Base-by-base conservation (phyloP, 768 basidiomycete species). In the Sistotremastrum niveocremeum region DNA sequence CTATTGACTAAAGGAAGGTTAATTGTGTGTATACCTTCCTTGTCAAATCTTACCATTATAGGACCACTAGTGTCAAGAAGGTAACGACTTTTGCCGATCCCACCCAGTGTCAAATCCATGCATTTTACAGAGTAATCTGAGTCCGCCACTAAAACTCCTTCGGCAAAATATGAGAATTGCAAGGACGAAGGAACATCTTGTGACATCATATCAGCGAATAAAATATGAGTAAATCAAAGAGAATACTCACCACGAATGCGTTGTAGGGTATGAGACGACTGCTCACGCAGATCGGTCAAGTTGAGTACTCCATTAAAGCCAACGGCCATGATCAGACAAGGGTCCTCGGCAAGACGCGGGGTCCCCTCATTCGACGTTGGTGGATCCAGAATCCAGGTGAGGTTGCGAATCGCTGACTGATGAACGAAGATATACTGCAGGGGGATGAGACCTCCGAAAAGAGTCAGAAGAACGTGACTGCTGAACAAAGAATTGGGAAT, bases 241-340 rank as follows among this genome's bases (percentile, higher is more conserved):
- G 12, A 4, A 9, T 28, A 40, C 52, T 36, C 34, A 77, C 87
- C 87, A 72, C 87, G 64, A 2, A 84, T 88, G 11, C 87, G 69
- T 55, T 85, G 85, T 62, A 88, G 71, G 28, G 80, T 71, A 37
- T 76, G 77, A 0, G 77, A 76, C 46, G 69, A 69, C 3, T 72
- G 71, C 9, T 88, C 82, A 3, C 85, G 70, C 37, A 89, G 73
- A 56, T 95, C 91, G 0, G 78, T 81, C 56, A 89, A 57, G 51
- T 77, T 76, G 39, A 81, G 74, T 47, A 77, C 67, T 2, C 89
- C 90, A 51, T 94, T 88, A 51, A 85, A 84, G 0, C 86, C 85
- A 0, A 79, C 82, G 51, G 79, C 83, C 5, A 77, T 74, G 45
- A 93, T 72, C 29, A 86, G 69, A 0, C 76, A 80, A 0, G 89